Conservation (phyloP, 1,284 basidiomycete genomes). For the Mixia osmundae region DNA sequence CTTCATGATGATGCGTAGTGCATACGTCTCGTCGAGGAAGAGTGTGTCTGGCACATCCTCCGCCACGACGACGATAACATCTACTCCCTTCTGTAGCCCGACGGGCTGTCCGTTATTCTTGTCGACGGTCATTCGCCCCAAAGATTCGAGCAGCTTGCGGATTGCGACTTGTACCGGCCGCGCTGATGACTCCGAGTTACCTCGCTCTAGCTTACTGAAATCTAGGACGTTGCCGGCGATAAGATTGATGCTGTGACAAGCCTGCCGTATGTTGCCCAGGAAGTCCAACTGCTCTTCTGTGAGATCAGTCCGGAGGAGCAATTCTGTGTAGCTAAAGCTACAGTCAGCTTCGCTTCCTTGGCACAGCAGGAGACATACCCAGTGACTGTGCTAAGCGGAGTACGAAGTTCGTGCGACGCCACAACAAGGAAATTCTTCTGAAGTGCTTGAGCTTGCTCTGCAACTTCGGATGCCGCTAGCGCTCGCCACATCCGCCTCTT, state of each 20-base stretch:
- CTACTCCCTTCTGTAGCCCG: background rate
- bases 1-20: background rate
- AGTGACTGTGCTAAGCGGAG: conserved; percentile 1
- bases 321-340: conserved; percentile 1
- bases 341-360: too few relatives aligned
- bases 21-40: conserved; percentile 1
- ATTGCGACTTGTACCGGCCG: background rate
- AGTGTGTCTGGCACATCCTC: background rate
- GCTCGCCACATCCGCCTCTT: conserved; percentile 2
- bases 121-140: background rate
- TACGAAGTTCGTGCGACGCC: conserved; percentile 2
- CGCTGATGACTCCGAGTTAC: background rate
- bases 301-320: background rate
- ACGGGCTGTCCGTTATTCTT: too few relatives aligned
- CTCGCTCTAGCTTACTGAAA: background rate
- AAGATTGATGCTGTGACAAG: background rate
- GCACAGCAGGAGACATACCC: too few relatives aligned
- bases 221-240: conserved; percentile 2
- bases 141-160: background rate
- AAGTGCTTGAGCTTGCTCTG: background rate
- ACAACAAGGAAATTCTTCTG: background rate
- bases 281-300: background rate
- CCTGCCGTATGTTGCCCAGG: conserved; percentile 1
- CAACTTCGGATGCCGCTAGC: conserved; percentile 2
- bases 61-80: background rate